Evolutionary conservation across 345 rosid species (phyloP), one percentile per base, ranked within the genome.

Genomic region (Corymbia maculata): DNA sequence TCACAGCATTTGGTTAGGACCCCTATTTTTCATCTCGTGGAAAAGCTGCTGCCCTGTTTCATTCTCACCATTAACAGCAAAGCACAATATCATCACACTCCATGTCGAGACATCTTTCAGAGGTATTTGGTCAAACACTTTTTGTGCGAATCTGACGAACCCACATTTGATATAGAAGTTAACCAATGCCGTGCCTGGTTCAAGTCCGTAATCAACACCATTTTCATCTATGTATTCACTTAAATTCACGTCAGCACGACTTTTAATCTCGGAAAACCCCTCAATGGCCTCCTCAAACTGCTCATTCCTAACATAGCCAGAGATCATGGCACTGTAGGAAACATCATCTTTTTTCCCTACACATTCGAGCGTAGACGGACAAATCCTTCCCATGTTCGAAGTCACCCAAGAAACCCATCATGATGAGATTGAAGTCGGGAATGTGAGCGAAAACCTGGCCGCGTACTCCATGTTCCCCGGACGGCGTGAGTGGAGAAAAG

Each of bases 151-250:
- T 57, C 85, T 79, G 36, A 90, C 6, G 55, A 75, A 53, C 51
- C 92, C 92, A 88, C 92, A 90, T 32, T 90, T 91, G 15, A 89
- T 90, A 87, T 91, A 89, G 50, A 92, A 91, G 86, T 90, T 86
- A 17, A 91, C 87, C 88, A 91, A 86, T 5, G 90, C 90, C 30
- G 93, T 90, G 42, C 90, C 90, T 26, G 88, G 79, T 87, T 90
- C 59, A 22, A 91, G 85, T 59, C 90, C 92, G 21, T 51, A 53
- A 86, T 52, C 88, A 7, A 85, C 85, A 30, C 87, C 89, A 59
- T 91, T 88, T 32, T 52, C 88, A 32, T 90, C 86, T 55, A 88
- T 85, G 80, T 88, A 87, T 44, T 80, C 92, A 22, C 86, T 91
- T 26, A 88, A 51, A 47, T 13, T 86, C 79, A 49, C 84, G 19